phyloP scores from a whole-genome alignment of 73 alveolate species.

The Loxodes magnus region DNA sequence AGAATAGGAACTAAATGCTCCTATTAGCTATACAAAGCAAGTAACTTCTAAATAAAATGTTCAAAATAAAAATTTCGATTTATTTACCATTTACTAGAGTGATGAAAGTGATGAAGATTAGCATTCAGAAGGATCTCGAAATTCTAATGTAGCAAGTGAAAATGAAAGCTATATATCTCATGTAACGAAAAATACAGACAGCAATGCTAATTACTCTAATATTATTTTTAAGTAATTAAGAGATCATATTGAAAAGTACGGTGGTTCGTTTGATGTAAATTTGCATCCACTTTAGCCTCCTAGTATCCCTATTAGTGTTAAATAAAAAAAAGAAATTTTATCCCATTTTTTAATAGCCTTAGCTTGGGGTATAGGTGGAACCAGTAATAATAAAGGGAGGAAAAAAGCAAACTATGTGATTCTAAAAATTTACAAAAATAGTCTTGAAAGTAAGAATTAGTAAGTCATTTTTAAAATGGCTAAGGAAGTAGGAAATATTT shows the following conservation, averaged over 20 bases:
- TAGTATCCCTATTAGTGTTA: background rate
- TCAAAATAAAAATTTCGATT: background rate
- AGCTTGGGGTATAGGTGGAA: conserved; percentile 73
- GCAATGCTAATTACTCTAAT: no score
- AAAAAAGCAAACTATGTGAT: conserved; percentile 31
- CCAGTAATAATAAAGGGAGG: conserved; percentile 55
- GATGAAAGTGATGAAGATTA: no score
- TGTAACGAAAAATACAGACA: conserved; percentile 5
- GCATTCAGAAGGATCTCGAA: no score
- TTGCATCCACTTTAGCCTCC: background rate
- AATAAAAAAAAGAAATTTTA: background rate
- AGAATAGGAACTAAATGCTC: background rate
- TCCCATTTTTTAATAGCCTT: conserved; percentile 23
- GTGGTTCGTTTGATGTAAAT: background rate
- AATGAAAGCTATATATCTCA: background rate
- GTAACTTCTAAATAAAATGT: background rate
- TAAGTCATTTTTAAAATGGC: conserved; percentile 12
- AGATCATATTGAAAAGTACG: background rate
- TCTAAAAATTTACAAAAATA: no score
- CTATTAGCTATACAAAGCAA: background rate
- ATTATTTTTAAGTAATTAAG: no score
- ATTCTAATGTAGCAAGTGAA: no score
- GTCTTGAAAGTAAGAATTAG: conserved; percentile 1
- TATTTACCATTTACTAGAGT: background rate
- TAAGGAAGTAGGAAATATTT: conserved; percentile 17